A percentile compares a stretch with the other conserved stretches of the same genome.
These are phyloP conservation scores for Thielaviopsis populi DNA, from an alignment of 2,329 filamentous ascomycete genomes.

Conservation along the genomic window DNA sequence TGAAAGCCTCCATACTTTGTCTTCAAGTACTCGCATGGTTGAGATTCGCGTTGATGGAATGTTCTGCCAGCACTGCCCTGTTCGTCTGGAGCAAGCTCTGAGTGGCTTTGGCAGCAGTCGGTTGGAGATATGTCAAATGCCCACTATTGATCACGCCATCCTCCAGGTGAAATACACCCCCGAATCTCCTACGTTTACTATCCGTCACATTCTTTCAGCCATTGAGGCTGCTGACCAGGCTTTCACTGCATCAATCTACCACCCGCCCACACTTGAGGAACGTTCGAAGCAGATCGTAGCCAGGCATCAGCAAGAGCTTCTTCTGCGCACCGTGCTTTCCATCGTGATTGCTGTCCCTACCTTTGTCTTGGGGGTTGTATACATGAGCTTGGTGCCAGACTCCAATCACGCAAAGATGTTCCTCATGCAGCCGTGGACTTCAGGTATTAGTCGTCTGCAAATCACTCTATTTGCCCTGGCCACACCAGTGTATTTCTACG, in stretches of 20 bases:
- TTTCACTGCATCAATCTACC: constrained; percentile 56
- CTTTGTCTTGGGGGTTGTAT: constrained; percentile 76
- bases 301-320: constrained; percentile 51
- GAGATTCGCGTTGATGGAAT: constrained; percentile 55
- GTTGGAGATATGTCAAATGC: constrained; percentile 38
- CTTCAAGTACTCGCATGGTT: constrained; percentile 35
- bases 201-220: constrained; percentile 55
- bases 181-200: constrained; percentile 50
- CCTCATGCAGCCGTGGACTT: constrained; percentile 55
- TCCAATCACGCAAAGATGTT: constrained; percentile 44
- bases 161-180: constrained; percentile 59
- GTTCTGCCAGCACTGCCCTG: constrained; percentile 58
- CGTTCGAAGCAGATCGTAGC: constrained; percentile 57
- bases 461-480: constrained; percentile 68
- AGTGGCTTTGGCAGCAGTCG: constrained; percentile 33
- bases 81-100: constrained; percentile 39
- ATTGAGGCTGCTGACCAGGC: constrained; percentile 51
- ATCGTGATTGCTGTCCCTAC: constrained; percentile 60
- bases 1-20: constrained; percentile 21
- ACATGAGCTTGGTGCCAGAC: constrained; percentile 64
- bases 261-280: constrained; percentile 72
- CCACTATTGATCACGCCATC: constrained; percentile 48
- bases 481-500: constrained; percentile 76
- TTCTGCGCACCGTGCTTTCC: constrained; percentile 57
- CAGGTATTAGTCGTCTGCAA: constrained; percentile 60